phyloP scores from a whole-genome alignment of 768 basidiomycete species.

The Thelephora aurantiotincta region DNA sequence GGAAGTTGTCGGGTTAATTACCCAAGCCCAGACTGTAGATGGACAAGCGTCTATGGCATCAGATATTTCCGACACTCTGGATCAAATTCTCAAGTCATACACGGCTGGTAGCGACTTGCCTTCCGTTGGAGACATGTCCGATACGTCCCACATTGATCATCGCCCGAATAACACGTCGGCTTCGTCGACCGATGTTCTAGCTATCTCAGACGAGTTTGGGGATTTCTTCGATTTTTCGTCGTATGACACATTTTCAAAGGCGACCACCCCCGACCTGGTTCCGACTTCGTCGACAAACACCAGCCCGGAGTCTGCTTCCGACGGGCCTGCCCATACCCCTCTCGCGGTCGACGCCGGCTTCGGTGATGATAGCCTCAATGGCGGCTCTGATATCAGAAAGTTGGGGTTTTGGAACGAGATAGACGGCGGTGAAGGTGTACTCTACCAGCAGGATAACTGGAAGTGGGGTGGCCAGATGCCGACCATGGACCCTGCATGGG shows the following conservation, averaged over 20 bases:
- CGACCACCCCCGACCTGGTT: constrained; percentile 63
- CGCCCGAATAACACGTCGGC: not conserved
- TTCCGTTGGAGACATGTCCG: constrained; percentile 14
- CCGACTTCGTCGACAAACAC: constrained; percentile 60
- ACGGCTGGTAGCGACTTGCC: constrained; percentile 22
- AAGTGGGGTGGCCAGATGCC: constrained; percentile 65
- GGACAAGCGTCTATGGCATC: constrained; percentile 25
- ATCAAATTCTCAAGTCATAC: constrained; percentile 47
- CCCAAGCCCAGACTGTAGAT: constrained; percentile 26
- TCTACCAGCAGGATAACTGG: constrained; percentile 44
- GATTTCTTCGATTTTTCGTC: constrained; percentile 61
- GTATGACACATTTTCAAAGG: constrained; percentile 42
- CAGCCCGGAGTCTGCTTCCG: constrained; percentile 63
- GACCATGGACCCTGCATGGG: constrained; percentile 57
- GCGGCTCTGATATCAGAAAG: constrained; percentile 34
- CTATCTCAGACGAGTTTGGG: constrained; percentile 33
- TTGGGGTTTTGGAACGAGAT: constrained; percentile 55
- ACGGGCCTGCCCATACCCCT: constrained; percentile 36
- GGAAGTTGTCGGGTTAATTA: constrained; percentile 49
- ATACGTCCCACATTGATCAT: constrained; percentile 11
- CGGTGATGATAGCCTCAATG: constrained; percentile 27
- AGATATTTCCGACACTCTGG: constrained; percentile 47
- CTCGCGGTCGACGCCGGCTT: constrained; percentile 30
- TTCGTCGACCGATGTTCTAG: constrained; percentile 19
- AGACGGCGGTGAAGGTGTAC: constrained; percentile 62